phyloP scores from a whole-genome alignment of 108 stramenopile genomes.

The Chaetoceros muelleri region DNA sequence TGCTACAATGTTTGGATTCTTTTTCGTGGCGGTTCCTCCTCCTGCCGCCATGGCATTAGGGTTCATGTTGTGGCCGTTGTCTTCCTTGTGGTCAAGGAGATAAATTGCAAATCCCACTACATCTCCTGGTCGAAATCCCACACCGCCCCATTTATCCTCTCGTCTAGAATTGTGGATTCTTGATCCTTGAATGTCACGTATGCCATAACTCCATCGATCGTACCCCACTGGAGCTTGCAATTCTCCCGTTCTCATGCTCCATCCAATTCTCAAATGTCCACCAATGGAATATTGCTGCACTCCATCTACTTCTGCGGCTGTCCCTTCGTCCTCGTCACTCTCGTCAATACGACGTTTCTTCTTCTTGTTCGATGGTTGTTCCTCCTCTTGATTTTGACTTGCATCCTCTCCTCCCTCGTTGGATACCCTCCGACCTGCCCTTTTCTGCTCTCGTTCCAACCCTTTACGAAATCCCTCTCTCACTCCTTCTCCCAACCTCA shows the following conservation, averaged over 20 bases:
- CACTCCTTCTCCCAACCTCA: slow-evolving; percentile 27
- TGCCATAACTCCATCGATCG: slow-evolving; percentile 85
- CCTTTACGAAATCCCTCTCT: slow-evolving; percentile 35
- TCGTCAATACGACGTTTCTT: not conserved
- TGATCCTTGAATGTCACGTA: slow-evolving; percentile 77
- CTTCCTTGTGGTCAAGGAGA: slow-evolving; percentile 13
- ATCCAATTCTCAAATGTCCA: slow-evolving; percentile 76
- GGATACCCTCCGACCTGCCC: slow-evolving; percentile 1
- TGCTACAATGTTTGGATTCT: slow-evolving; percentile 3
- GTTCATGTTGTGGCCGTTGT: not conserved
- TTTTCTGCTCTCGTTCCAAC: slow-evolving; percentile 17
- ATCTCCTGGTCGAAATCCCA: slow-evolving; percentile 73
- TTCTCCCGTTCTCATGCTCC: slow-evolving; percentile 77
- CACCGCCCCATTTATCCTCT: slow-evolving; percentile 74
- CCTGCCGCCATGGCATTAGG: not conserved
- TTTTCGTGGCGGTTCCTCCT: not conserved
- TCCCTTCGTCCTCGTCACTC: too few relatives aligned
- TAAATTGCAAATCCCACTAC: slow-evolving; percentile 85
- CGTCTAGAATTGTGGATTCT: slow-evolving; percentile 55
- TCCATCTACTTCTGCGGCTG: not conserved
- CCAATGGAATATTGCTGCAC: slow-evolving; percentile 18
- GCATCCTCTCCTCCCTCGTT: not conserved
- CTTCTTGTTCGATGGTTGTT: slow-evolving; percentile 2
- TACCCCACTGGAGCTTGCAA: slow-evolving; percentile 95
- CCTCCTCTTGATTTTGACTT: not conserved